A percentile compares a stretch with the other conserved stretches of the same genome.
Conservation (phyloP, 73 alveolate genomes). For the Paramecium caudatum region DNA sequence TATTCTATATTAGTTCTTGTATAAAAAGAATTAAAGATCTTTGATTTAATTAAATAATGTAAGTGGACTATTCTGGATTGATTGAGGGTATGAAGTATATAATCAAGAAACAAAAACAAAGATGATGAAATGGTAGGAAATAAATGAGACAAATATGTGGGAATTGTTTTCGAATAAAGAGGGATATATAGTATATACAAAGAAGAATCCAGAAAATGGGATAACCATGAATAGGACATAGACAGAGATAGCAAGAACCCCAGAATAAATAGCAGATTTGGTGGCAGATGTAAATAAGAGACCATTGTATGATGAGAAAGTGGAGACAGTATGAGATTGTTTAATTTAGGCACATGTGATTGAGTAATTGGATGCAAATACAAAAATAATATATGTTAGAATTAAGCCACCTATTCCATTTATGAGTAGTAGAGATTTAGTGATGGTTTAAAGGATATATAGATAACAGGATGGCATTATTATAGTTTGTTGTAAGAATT, state of each 20-base stretch:
- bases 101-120: not conserved
- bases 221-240: slow-evolving; percentile 43
- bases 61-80: not conserved
- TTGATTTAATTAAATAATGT: no score
- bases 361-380: slow-evolving; percentile 12
- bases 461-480: slow-evolving; percentile 38
- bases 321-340: slow-evolving; percentile 29
- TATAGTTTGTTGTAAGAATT: slow-evolving; percentile 25
- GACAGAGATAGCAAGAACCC: slow-evolving; percentile 49
- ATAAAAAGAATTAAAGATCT: no score
- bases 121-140: slow-evolving; percentile 49
- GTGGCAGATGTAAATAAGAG: slow-evolving; percentile 44
- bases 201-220: slow-evolving; percentile 68
- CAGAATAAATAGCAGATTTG: slow-evolving; percentile 32
- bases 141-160: slow-evolving; percentile 50
- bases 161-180: slow-evolving; percentile 46
- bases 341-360: not conserved
- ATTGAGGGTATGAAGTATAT: not conserved
- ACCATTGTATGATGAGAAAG: slow-evolving; percentile 60
- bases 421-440: slow-evolving; percentile 63
- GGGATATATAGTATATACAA: slow-evolving; percentile 55
- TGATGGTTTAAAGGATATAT: slow-evolving; percentile 24
- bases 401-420: slow-evolving; percentile 53
- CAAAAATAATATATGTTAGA: slow-evolving; percentile 35
- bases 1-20: no score